Percentiles rank a stretch among this genome's conserved stretches.
These are phyloP conservation scores for Thozetella sp. DNA, from an alignment of 495 filamentous ascomycete genomes.

Conservation along the genomic window DNA sequence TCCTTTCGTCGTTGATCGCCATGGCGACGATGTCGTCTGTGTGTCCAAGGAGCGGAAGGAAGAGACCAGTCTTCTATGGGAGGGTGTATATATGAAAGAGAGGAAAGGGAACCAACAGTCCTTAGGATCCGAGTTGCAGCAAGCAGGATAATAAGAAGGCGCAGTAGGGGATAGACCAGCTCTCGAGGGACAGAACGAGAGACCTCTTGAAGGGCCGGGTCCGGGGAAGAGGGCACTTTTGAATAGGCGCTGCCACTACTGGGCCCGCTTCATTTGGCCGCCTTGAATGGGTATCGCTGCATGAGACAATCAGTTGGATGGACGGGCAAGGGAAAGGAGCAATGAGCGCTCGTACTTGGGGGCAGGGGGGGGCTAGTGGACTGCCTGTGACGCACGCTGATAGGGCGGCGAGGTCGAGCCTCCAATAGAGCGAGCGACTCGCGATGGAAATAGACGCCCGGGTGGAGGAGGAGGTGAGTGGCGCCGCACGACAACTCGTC, in stretches of 20 bases:
- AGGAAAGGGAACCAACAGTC: slow-evolving; percentile 16
- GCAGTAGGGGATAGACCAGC: slow-evolving; percentile 44
- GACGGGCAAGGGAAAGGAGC: slow-evolving; percentile 17
- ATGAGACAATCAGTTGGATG: slow-evolving; percentile 32
- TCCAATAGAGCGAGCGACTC: slow-evolving; percentile 33
- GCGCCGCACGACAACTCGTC: slow-evolving; percentile 11
- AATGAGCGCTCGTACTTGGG: slow-evolving; percentile 23
- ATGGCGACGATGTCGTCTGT: slow-evolving; percentile 16
- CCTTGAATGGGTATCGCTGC: slow-evolving; percentile 27
- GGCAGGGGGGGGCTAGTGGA: slow-evolving; percentile 17
- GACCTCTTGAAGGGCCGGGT: slow-evolving; percentile 25
- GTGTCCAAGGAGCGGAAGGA: slow-evolving; percentile 25
- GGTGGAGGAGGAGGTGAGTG: slow-evolving; percentile 22
- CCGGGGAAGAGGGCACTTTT: slow-evolving; percentile 48
- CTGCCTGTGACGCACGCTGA: slow-evolving; percentile 21
- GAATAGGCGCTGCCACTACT: slow-evolving; percentile 48
- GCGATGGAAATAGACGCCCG: slow-evolving; percentile 38
- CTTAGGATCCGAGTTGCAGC: slow-evolving; percentile 6
- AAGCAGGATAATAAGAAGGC: slow-evolving; percentile 24
- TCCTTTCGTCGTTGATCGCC: slow-evolving; percentile 43
- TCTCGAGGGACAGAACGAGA: slow-evolving; percentile 42
- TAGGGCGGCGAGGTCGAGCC: slow-evolving; percentile 23
- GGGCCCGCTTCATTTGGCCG: slow-evolving; percentile 30
- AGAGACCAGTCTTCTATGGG: slow-evolving; percentile 29
- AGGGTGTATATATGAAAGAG: slow-evolving; percentile 18